Evolutionary conservation across 495 filamentous ascomycete species (phyloP), one percentile per base, ranked within the genome.

Genomic region (Neurospora sp.): DNA sequence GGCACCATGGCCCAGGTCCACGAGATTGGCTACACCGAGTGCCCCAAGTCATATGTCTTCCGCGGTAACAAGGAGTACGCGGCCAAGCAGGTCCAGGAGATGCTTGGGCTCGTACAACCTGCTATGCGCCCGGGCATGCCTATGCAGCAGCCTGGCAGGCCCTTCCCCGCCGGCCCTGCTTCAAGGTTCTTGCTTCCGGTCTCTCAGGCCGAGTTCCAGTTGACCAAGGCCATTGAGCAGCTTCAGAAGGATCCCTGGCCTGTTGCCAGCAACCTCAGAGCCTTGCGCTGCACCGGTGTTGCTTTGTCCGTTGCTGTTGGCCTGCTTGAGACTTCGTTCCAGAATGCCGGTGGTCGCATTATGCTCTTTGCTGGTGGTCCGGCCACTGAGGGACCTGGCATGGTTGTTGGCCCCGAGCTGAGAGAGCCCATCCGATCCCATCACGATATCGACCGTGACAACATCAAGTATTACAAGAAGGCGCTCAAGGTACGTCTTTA

Each of bases 381-480:
- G 35, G 94, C 93, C 31, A 99, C 96, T 3, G 96, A 98, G 82
- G 96, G 96, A 0, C 96, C 96, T 16, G 96, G 96, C 69, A 91
- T 96, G 86, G 96, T 99, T 42, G 96, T 99, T 81, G 94, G 94
- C 0, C 94, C 94, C n/a, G 96, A 99, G 82, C 83, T 99, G 74
- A 91, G 94, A 81, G 96, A 99, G 80, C 94, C 96, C 18, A 98
- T 99, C 72, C 91, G 96, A 78, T 98, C 96, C 41, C 96, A 99
- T 84, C 96, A 99, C 79, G 96, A 99, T 76, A 99, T 99, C 80
- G 96, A 99, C 78, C 89, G 93, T 45, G 96, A 99, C 79, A 97
- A 98, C 77, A 97, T 97, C 85, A 99, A 98, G 82, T 98, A 98
- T 81, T 98, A 97, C 84, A 99, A 99, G 87, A 98, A 98, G 83